Evolutionary conservation across 345 rosid species (phyloP).

Genomic region (Populus simonii): DNA sequence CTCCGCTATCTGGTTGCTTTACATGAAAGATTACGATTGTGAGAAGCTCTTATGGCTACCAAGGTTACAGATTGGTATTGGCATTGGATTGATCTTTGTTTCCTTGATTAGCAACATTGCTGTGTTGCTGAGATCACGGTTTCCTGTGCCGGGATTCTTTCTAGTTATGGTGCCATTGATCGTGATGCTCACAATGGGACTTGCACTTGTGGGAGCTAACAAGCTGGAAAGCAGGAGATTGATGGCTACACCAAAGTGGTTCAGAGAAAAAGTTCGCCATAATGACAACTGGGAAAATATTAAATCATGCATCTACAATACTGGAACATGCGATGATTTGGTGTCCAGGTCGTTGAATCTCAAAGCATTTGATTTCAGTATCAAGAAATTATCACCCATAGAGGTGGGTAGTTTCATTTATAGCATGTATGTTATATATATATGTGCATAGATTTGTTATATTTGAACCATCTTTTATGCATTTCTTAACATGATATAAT

Average conservation of each 20-base stretch:
- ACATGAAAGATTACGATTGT: conserved; percentile 73
- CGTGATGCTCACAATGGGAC: conserved; percentile 55
- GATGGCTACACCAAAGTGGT: conserved; percentile 58
- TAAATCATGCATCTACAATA: conserved; percentile 59
- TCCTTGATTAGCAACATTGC: conserved; percentile 45
- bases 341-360: conserved; percentile 19
- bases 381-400: conserved; percentile 42
- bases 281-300: conserved; percentile 49
- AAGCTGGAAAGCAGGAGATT: conserved; percentile 46
- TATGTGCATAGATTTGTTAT: no score
- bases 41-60: conserved; percentile 61
- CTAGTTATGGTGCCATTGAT: conserved; percentile 48
- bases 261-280: conserved; percentile 41
- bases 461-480: no score
- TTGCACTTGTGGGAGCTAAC: conserved; percentile 53
- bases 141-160: conserved; percentile 51
- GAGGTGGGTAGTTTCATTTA: conserved; percentile 54
- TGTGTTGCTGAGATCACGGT: conserved; percentile 36
- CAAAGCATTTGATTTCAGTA: conserved; percentile 35
- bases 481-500: no score
- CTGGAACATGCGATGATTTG: conserved; percentile 44
- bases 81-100: conserved; percentile 44
- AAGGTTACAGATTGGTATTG: conserved; percentile 42
- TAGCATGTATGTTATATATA: not conserved
- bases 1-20: conserved; percentile 53